These are phyloP conservation scores for Cinnamomum micranthum DNA, from an alignment of 164 flowering plant species.

Conservation along the genomic window DNA sequence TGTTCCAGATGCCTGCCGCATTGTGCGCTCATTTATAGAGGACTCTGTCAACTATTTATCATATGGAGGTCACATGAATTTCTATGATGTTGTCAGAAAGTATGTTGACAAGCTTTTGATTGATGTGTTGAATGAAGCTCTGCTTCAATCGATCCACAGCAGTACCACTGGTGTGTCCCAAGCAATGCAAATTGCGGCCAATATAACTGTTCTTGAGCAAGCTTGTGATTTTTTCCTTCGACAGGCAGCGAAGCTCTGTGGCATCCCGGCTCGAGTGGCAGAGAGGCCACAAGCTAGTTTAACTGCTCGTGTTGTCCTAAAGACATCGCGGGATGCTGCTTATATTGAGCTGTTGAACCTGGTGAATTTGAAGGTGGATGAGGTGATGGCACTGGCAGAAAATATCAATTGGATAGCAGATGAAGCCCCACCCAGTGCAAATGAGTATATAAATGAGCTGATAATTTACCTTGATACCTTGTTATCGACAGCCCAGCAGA, in stretches of 20 bases:
- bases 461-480: constrained; percentile 65
- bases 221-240: constrained; percentile 79
- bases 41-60: constrained; percentile 81
- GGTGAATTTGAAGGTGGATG: constrained; percentile 64
- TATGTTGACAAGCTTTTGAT: constrained; percentile 80
- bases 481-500: constrained; percentile 80
- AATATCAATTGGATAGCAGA: constrained; percentile 78
- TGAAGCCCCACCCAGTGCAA: constrained; percentile 43
- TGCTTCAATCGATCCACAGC: constrained; percentile 49
- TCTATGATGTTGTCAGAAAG: constrained; percentile 58
- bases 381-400: constrained; percentile 62
- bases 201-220: constrained; percentile 64
- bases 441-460: constrained; percentile 69
- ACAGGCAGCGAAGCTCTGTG: constrained; percentile 77
- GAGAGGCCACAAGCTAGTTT: constrained; percentile 62
- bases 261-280: constrained; percentile 54
- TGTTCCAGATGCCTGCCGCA: constrained; percentile 80
- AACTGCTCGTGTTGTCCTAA: constrained; percentile 67
- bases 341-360: constrained; percentile 57
- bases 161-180: constrained; percentile 59
- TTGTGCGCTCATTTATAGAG: constrained; percentile 74
- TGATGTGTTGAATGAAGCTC: constrained; percentile 71
- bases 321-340: constrained; percentile 79
- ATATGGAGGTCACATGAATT: constrained; percentile 52
- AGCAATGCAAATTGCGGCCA: constrained; percentile 92